Base-by-base conservation (phyloP, 1,139 yeast genomes). In the Candida freyschussii region DNA sequence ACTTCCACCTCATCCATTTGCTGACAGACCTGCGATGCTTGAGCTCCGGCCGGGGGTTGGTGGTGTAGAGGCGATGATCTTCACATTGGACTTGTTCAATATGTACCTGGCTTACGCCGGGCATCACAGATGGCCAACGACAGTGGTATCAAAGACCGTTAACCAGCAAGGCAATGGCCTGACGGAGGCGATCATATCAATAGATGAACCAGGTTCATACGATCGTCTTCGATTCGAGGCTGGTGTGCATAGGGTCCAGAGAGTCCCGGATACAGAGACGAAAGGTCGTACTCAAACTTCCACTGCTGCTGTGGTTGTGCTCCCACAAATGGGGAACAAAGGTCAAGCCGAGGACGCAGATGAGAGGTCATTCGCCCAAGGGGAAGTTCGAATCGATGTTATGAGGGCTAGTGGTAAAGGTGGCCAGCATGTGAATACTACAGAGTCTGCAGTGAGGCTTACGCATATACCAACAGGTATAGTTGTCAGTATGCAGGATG, bases 351-450 rank as follows among this genome's bases (percentile, higher is more conserved):
- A 59, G 23, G 76, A 78, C 21, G 70, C 80, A 13, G 84, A 79
- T 40, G 93, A 83, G 49, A 62, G 91, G 29, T 74, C 74, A 40
- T 86, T 91, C 59, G 78, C 76, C 13, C 86, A 93, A 0, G 95
- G 85, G 4, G 98, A 91, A 51, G 79, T 91, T 12, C 69, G 96
- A 41, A 75, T 91, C 5, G 98, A 93, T 57, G 86, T 93, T 11
- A 93, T 89, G 96, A 68, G 98, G 50, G 86, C 98, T 1, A 78
- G 96, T 34, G 99, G 98, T 4, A 83, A 94, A 44, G 99, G 99
- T 35, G 99, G 99, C 0, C 99, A 91, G 60, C 98, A 93, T 55
- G 99, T 91, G 29, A 91, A 93, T 55, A 91, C 96, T 13, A 91
- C 98, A 0, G 98, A 91, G 56, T 86, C 96, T 1, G 99, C 98